Evolutionary conservation across 768 basidiomycete genomes (phyloP).

Genomic region (Pleurotus tuoliensis): DNA sequence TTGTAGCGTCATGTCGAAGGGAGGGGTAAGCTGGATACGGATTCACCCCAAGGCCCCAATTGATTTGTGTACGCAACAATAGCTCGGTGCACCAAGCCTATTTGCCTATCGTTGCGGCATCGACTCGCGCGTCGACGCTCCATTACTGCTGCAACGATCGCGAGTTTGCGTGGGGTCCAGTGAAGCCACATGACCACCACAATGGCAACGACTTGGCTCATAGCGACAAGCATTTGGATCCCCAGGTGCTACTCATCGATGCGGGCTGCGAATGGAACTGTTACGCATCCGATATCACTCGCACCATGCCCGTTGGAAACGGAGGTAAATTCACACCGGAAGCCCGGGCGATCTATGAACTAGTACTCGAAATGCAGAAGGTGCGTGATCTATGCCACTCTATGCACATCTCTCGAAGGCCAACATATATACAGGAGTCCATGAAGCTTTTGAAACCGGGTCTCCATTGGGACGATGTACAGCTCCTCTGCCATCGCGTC

Average conservation of each 20-base stretch:
- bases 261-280: slow-evolving; percentile 87
- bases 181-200: slow-evolving; percentile 48
- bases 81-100: slow-evolving; percentile 89
- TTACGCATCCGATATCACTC: slow-evolving; percentile 56
- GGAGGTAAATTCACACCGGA: slow-evolving; percentile 84
- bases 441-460: slow-evolving; percentile 70
- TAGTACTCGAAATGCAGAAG: slow-evolving; percentile 90
- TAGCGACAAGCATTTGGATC: slow-evolving; percentile 36
- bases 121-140: slow-evolving; percentile 81
- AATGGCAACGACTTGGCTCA: slow-evolving; percentile 43
- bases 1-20: slow-evolving; percentile 84
- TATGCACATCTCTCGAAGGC: too few relatives aligned
- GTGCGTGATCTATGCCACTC: slow-evolving; percentile 30
- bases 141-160: slow-evolving; percentile 95
- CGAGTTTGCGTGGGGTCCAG: slow-evolving; percentile 83
- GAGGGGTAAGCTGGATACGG: slow-evolving; percentile 55
- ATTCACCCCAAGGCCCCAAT: too few relatives aligned
- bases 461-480: slow-evolving; percentile 86
- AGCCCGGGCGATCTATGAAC: slow-evolving; percentile 75
- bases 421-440: slow-evolving; percentile 43
- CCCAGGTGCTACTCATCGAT: slow-evolving; percentile 86
- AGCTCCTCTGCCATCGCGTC: slow-evolving; percentile 76
- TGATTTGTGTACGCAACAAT: not conserved
- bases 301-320: slow-evolving; percentile 92
- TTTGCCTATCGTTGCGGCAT: slow-evolving; percentile 87